Evolutionary conservation across 495 filamentous ascomycete genomes (phyloP).

Genomic region (Neurospora sp.): DNA sequence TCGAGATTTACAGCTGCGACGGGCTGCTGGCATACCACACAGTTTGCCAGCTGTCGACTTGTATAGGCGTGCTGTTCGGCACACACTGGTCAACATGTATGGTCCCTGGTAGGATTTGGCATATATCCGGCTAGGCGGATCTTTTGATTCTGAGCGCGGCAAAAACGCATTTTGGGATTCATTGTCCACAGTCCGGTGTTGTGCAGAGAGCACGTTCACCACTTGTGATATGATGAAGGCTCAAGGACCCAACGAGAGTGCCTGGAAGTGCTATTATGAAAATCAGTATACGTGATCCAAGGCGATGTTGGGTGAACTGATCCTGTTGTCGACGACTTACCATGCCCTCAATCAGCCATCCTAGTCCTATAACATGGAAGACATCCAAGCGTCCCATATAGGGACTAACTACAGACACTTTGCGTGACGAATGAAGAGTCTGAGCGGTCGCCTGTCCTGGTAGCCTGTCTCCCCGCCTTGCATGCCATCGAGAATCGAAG

Average conservation of each 20-base stretch:
- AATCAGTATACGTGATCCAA: neutral
- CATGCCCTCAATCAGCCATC: neutral
- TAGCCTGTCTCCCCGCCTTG: neutral
- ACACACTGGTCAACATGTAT: neutral
- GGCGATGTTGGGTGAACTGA: neutral
- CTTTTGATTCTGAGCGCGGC: neutral
- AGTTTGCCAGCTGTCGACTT: neutral
- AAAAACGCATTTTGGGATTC: neutral
- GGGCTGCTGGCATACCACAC: neutral
- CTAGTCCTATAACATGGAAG: neutral
- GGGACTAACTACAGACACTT: neutral
- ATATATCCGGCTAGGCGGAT: neutral
- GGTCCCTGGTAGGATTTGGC: neutral
- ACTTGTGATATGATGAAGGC: neutral
- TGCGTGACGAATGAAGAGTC: neutral
- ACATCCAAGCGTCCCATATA: neutral
- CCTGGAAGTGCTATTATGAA: neutral
- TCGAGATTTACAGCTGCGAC: conserved; percentile 16
- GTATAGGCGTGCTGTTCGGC: neutral
- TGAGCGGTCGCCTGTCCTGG: neutral
- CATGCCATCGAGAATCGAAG: neutral
- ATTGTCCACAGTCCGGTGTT: neutral
- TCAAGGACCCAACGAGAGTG: neutral
- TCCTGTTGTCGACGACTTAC: neutral
- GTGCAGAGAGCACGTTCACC: neutral